Base-by-base conservation (phyloP, 1,284 basidiomycete species). In the Pulveroboletus sp. region DNA sequence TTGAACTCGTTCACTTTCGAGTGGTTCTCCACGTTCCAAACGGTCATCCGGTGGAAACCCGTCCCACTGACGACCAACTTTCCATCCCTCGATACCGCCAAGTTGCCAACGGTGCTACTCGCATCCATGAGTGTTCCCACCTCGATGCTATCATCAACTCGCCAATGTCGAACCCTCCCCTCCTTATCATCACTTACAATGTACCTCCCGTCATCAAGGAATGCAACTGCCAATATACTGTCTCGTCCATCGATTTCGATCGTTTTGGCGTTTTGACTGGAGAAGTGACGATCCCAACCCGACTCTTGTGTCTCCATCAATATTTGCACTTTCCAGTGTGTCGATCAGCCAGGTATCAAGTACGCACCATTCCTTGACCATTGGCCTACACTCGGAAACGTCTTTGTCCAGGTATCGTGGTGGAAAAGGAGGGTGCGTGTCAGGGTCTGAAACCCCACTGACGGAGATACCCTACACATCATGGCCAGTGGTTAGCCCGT, bases 1-100 rank as follows among this genome's bases (percentile, higher is more conserved):
- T 11, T 12, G 33, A 61, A 35, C 15, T 28, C 24, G 6, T 5
- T 38, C 25, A 11, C 17, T 25, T 47, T 47, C 10, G 14, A 17
- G 24, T 39, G 18, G 11, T 3, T 42, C n/a, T 49, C 24, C 14
- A 28, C n/a, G 10, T 59, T 28, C 58, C 59, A 59, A 22, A 61
- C 24, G 6, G 31, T 40, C 14, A 57, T 31, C 5, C 2, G 11
- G 8, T 39, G 20, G 9, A 15, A 12, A 4, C 26, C 24, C 14
- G 36, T 43, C n/a, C 59, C 61, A 10, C 40, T 42, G 5, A 56
- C 57, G 6, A 63, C 11, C 59, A 61, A 60, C 4, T 25, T 47
- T 18, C 43, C 47, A 3, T 61, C 58, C 15, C 14, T 8, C 4
- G 59, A 49, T 5, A n/a, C 40, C 12, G 39, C 51, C 26, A 57